Base-by-base conservation (phyloP, 1,139 yeast genomes). In the Candida dubliniensis region DNA sequence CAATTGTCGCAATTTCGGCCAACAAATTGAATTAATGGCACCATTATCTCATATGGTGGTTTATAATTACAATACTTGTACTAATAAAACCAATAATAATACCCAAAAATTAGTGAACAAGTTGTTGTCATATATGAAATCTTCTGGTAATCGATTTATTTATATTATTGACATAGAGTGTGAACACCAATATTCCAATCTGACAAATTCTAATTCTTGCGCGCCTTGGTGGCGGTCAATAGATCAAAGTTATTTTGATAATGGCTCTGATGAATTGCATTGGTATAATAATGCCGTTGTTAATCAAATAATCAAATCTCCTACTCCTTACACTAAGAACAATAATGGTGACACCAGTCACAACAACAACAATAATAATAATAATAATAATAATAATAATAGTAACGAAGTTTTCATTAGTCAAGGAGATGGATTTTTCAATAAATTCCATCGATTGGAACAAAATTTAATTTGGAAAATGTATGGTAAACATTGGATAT, bases 401-500 rank as follows among this genome's bases (percentile, higher is more conserved):
- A 18, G 5, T 24, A 13, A 23, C 9, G 36, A 32, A 13, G 27
- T 18, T 10, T 35, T 30, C 18, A 11, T 34, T 7, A 38, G 41
- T n/a, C 38, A 25, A 23, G 36, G 43, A 2, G 41, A 42, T 11
- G 13, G 41, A 13, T 44, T 34, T 41, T 24, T 33, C 4, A 60
- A 64, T 38, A 58, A 63, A 38, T 51, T 66, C 32, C 58, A 66
- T 38, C 58, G 60, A 41, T 60, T 64, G 56, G 76, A 71, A 51
- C 75, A 71, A 47, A 64, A 67, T 38, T 52, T 69, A 37, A 59
- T 69, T 34, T 67, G 74, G 72, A 63, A 59, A 47, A 55, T 64
- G 42, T 64, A 69, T 48, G 60, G 66, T 29, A 58, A 61, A 61
- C 63, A 59, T 46, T 59, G 67, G 63, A 49, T 64, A 5, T 60